phyloP scores from a whole-genome alignment of 805 yeast species.

The Maudiozyma serrabonitensis region DNA sequence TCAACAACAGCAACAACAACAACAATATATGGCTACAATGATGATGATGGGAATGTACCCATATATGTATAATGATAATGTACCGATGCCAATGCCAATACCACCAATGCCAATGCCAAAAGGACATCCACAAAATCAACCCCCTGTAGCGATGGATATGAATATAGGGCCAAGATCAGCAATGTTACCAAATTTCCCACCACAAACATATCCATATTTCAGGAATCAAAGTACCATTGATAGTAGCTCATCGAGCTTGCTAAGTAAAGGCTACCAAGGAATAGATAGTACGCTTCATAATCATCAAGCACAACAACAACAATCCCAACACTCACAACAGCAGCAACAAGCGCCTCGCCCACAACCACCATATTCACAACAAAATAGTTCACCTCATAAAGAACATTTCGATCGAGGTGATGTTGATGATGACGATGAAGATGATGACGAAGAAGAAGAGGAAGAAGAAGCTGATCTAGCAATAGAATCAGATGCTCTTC shows the following conservation, averaged over 20 bases:
- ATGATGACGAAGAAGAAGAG: slow-evolving; percentile 2
- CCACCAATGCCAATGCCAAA: neutral
- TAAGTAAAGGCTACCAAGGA: neutral
- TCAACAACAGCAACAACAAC: slow-evolving; percentile 1
- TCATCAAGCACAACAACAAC: neutral
- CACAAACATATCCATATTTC: neutral
- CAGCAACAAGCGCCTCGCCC: neutral
- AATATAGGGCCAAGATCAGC: neutral
- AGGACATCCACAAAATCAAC: neutral
- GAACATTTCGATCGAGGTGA: neutral
- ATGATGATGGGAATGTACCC: slow-evolving; percentile 2
- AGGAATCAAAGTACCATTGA: neutral
- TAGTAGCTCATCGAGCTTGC: neutral
- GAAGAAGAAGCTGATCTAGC: slow-evolving; percentile 21
- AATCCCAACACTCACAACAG: neutral
- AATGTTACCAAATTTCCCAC: neutral
- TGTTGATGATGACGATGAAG: neutral
- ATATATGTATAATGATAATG: neutral
- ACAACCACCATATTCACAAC: neutral
- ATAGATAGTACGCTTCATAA: neutral
- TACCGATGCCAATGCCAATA: neutral
- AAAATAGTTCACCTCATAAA: neutral
- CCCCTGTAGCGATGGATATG: neutral
- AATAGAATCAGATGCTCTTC: slow-evolving; percentile 19
- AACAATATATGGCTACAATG: neutral